Conservation (phyloP, 2,329 filamentous ascomycete genomes). For the Alternaria sp. region DNA sequence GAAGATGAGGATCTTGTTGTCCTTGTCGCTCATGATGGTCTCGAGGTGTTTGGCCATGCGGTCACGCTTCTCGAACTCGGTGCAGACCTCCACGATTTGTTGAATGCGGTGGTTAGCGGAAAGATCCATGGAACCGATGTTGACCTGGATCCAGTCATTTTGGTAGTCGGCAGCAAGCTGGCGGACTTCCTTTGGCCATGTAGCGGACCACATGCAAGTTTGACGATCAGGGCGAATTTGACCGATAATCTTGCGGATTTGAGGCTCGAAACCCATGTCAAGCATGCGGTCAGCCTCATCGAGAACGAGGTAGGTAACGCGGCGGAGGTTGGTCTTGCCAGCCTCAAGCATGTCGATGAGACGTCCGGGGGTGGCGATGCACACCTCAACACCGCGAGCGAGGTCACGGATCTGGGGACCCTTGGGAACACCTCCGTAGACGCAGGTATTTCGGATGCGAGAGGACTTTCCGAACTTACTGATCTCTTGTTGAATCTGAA, state of each 20-base stretch:
- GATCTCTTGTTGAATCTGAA: constrained; percentile 98
- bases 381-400: constrained; percentile 93
- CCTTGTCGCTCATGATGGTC: constrained; percentile 95
- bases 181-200: constrained; percentile 98
- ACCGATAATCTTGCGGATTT: constrained; percentile 97
- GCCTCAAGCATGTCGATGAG: constrained; percentile 98
- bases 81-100: constrained; percentile 95
- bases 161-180: constrained; percentile 90
- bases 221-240: constrained; percentile 98
- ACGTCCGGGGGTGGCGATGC: constrained; percentile 96
- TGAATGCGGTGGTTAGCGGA: constrained; percentile 98
- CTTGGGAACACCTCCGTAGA: constrained; percentile 98
- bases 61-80: constrained; percentile 97
- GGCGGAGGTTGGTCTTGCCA: constrained; percentile 96
- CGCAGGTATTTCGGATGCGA: constrained; percentile 96
- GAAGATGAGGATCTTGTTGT: constrained; percentile 96
- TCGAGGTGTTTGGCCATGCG: constrained; percentile 97
- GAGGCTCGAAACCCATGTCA: constrained; percentile 99
- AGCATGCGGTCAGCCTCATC: constrained; percentile 99
- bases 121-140: constrained; percentile 95
- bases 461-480: constrained; percentile 99
- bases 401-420: constrained; percentile 96
- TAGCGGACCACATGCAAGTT: constrained; percentile 99
- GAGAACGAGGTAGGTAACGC: constrained; percentile 96
- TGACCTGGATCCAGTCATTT: constrained; percentile 97